Base-by-base conservation (phyloP, 257 asterid genomes). In the Voacanga thouarsii region DNA sequence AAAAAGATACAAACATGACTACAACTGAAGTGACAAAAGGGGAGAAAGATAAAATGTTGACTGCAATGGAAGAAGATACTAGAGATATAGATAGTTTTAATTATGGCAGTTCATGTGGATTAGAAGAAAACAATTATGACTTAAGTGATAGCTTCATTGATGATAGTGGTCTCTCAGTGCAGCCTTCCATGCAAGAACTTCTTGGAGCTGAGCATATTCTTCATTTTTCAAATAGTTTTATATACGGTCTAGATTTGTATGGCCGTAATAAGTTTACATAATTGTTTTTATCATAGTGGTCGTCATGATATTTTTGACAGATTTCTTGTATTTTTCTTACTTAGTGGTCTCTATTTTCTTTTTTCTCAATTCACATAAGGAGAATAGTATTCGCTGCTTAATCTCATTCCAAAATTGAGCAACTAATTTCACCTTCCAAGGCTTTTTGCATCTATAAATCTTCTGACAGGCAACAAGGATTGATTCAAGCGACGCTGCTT, bases 1-100 rank as follows among this genome's bases (percentile, higher is more conserved):
- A 30, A 26, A 64, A 64, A 64, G 70, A 64, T 3, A 56, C 11
- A 19, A 23, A 23, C 21, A 21, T 23, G 63, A 19, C 63, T 21
- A 19, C 63, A 23, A 23, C 11, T 56, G 63, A 56, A 56, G 63
- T 56, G 24, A 12, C 26, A 5, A 28, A 19, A 56, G 15, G 33
- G 2, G 43, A 15, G 47, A 70, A 45, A 21, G 74, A n/a, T 21
- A 44, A 70, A 70, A 43, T 7, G 21, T 23, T 70, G 57, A 44
- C 15, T 70, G 15, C 6, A 9, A 44, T 24, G 11, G 74, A 70
- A 70, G 74, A 70, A 44, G 74, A 70, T 70, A 70, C 44, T 70
- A 57, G 74, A 41, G 74, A 70, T 43, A n/a, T 41, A 11, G 74
- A 70, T 70, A 70, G 74, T 26, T 70, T 70, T 24, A 9, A 3